Percentiles rank a stretch among this genome's conserved stretches.
Evolutionary conservation across 129 eudicot genomes (phyloP).

Genomic region (Chrysanthemum makinoi): DNA sequence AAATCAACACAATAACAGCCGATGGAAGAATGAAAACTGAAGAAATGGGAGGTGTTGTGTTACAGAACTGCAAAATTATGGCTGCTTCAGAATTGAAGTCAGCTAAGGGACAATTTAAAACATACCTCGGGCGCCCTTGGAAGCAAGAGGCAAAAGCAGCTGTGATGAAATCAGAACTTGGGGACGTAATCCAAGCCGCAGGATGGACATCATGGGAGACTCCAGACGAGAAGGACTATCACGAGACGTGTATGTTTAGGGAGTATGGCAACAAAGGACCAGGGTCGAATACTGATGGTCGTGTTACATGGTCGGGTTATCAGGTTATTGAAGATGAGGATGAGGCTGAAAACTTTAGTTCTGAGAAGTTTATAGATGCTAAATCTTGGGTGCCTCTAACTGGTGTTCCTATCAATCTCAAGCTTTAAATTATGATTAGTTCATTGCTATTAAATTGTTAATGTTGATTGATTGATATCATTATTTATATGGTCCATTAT

Average conservation of each 20-base stretch:
- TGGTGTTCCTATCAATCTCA: slow-evolving; percentile 27
- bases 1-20: slow-evolving; percentile 43
- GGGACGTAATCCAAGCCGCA: slow-evolving; percentile 42
- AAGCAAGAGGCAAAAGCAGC: slow-evolving; percentile 28
- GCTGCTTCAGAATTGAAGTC: slow-evolving; percentile 26
- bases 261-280: slow-evolving; percentile 52
- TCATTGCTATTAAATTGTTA: slow-evolving; percentile 14
- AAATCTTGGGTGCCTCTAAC: slow-evolving; percentile 32
- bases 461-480: slow-evolving; percentile 1
- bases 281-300: slow-evolving; percentile 26
- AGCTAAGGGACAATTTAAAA: slow-evolving; percentile 24
- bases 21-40: slow-evolving; percentile 32
- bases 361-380: slow-evolving; percentile 30
- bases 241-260: slow-evolving; percentile 31
- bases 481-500: neutral
- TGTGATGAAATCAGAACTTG: slow-evolving; percentile 40
- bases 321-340: slow-evolving; percentile 17
- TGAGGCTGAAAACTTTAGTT: slow-evolving; percentile 26
- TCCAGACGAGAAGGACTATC: slow-evolving; percentile 1
- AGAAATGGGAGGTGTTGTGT: slow-evolving; percentile 41
- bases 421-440: neutral
- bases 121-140: slow-evolving; percentile 59
- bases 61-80: slow-evolving; percentile 49
- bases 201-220: slow-evolving; percentile 39
- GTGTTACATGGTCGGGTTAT: slow-evolving; percentile 32